phyloP scores from a whole-genome alignment of 352 stramenopile genomes.

The Peronospora farinosa region DNA sequence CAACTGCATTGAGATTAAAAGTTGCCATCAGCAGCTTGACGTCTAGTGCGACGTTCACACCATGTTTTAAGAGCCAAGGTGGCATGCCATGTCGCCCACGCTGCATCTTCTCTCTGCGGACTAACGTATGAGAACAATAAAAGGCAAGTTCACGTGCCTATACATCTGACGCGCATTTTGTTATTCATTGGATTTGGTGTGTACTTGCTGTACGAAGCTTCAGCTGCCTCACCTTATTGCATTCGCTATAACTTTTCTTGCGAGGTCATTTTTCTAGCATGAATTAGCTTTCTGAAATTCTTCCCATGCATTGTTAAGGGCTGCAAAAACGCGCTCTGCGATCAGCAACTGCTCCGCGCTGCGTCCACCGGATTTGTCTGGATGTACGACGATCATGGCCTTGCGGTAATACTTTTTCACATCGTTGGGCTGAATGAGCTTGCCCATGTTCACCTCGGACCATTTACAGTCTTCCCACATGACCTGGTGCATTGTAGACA shows the following conservation, averaged over 20 bases:
- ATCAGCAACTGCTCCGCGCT: conserved; percentile 86
- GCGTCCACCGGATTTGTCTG: conserved; percentile 83
- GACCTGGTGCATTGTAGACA: conserved; percentile 88
- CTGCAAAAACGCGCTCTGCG: conserved; percentile 86
- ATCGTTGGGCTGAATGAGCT: conserved; percentile 84
- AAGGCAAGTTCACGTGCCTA: conserved; percentile 18
- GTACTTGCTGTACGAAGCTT: conserved; percentile 16
- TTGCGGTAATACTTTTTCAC: conserved; percentile 90
- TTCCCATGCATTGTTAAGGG: conserved; percentile 87
- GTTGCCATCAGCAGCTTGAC: conserved; percentile 11
- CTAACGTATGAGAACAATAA: conserved; percentile 19
- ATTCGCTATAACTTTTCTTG: conserved; percentile 9
- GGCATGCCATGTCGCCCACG: conserved; percentile 1
- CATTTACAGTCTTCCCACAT: conserved; percentile 88
- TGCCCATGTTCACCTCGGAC: conserved; percentile 86
- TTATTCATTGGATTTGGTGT: conserved; percentile 29
- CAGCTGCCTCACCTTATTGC: conserved; percentile 8
- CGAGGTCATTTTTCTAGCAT: conserved; percentile 31
- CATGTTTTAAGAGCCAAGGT: conserved; percentile 10
- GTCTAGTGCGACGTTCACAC: conserved; percentile 9
- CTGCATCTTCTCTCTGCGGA: conserved; percentile 9
- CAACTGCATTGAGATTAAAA: conserved; percentile 4
- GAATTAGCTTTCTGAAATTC: conserved; percentile 77
- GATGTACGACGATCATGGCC: conserved; percentile 90
- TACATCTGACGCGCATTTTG: conserved; percentile 35